Evolutionary conservation across 148 eudicot genomes (phyloP).

Genomic region (Rhododendron kiyosumense): DNA sequence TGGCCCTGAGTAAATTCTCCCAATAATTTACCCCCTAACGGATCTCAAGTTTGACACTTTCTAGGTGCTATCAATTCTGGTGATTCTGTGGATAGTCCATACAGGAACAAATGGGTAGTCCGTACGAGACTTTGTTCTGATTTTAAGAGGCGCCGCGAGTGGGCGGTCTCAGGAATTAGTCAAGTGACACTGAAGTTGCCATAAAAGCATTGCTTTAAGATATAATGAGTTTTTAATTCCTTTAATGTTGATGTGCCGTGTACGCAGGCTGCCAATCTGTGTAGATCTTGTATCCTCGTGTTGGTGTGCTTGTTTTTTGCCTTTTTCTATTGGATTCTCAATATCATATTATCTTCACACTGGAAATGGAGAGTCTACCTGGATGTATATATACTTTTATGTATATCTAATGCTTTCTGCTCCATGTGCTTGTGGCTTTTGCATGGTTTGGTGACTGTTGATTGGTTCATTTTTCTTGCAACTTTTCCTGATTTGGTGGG

Average conservation of each 20-base stretch:
- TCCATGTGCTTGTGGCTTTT: slow-evolving; percentile 8
- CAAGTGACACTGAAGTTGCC: neutral
- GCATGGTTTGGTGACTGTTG: slow-evolving; percentile 14
- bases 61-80: neutral
- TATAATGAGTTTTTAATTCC: neutral
- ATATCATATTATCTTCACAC: neutral
- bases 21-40: neutral
- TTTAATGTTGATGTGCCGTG: neutral
- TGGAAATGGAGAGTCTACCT: neutral
- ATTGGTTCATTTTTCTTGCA: neutral
- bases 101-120: neutral
- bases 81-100: neutral
- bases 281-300: neutral
- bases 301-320: neutral
- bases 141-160: neutral
- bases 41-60: neutral
- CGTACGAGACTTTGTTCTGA: neutral
- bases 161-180: neutral
- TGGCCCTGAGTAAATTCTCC: neutral
- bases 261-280: neutral
- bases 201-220: neutral
- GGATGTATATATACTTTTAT: neutral
- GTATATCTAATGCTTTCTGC: slow-evolving; percentile 3
- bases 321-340: neutral
- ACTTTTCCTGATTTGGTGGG: slow-evolving; percentile 9